A percentile compares a stretch with the other conserved stretches of the same genome.
Evolutionary conservation across 2,329 filamentous ascomycete genomes (phyloP).

Genomic region (Microcyclospora tardicrescens): DNA sequence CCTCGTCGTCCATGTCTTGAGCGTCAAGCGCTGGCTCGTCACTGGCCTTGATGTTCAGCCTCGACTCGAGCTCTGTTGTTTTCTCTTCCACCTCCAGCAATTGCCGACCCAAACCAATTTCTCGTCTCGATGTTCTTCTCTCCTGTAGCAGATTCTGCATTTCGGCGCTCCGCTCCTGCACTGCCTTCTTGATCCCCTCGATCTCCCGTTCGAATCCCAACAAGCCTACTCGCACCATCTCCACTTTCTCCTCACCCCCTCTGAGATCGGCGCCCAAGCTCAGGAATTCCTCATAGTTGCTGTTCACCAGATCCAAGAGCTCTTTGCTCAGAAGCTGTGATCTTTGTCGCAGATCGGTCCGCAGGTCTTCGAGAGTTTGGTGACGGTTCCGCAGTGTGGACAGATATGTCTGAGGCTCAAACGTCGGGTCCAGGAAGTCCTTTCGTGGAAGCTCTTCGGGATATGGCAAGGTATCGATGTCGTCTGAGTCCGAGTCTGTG

Average conservation of each 20-base stretch:
- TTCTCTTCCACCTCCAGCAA: constrained; percentile 57
- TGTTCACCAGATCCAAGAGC: constrained; percentile 85
- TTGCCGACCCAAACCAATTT: constrained; percentile 48
- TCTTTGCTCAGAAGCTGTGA: constrained; percentile 70
- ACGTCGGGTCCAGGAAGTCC: constrained; percentile 67
- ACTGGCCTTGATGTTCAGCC: constrained; percentile 40
- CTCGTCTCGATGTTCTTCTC: constrained; percentile 48
- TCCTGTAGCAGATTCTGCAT: constrained; percentile 52
- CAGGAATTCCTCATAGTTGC: constrained; percentile 86
- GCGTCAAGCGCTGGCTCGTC: constrained; percentile 18
- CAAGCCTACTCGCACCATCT: constrained; percentile 76
- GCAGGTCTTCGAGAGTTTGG: constrained; percentile 89
- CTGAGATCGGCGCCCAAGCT: constrained; percentile 67
- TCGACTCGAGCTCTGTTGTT: constrained; percentile 49
- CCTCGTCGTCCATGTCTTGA: constrained; percentile 14
- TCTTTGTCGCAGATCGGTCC: constrained; percentile 69
- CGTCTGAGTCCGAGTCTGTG: constrained; percentile 41
- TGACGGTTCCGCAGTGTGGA: constrained; percentile 73
- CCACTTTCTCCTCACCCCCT: constrained; percentile 82
- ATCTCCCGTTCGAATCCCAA: constrained; percentile 76
- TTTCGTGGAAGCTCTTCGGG: constrained; percentile 68
- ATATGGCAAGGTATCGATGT: constrained; percentile 62
- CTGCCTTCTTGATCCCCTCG: constrained; percentile 55
- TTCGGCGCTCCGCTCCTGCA: constrained; percentile 51
- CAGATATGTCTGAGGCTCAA: constrained; percentile 72